Conservation (phyloP, 75 land plant species). For the Isoetes taiwanensis region DNA sequence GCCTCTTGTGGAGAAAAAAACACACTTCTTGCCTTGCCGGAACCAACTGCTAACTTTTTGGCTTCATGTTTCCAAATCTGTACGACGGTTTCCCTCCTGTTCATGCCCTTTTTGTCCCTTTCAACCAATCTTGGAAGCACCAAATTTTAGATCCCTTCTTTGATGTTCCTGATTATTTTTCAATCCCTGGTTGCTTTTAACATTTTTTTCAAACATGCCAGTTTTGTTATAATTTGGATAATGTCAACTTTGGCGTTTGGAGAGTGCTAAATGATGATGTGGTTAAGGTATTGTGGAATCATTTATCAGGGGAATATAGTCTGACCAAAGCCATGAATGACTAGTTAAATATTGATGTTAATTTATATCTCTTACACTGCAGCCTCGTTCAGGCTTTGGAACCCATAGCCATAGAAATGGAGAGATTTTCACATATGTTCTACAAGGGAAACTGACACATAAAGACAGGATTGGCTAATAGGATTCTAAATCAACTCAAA, state of each 20-base stretch:
- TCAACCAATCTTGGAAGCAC: background rate
- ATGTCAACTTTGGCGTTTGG: background rate
- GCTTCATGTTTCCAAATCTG: conserved; percentile 20
- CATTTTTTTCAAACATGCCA: background rate
- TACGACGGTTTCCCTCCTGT: conserved; percentile 21
- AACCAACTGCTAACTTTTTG: too few species aligned
- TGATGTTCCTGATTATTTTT: background rate
- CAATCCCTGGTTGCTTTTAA: background rate
- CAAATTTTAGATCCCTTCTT: background rate
- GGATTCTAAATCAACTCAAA: background rate
- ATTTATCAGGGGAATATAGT: background rate
- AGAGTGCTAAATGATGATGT: background rate
- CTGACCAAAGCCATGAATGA: background rate
- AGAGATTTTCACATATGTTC: conserved; percentile 25
- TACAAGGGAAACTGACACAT: conserved; percentile 27
- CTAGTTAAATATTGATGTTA: too few species aligned
- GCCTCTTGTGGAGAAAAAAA: too few species aligned
- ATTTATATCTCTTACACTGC: background rate
- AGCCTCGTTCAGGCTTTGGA: conserved; percentile 27
- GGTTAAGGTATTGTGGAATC: background rate
- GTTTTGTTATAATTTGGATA: background rate
- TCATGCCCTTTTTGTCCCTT: background rate
- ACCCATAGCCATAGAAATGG: conserved; percentile 23
- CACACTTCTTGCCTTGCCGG: too few species aligned
- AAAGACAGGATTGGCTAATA: conserved; percentile 19